A percentile compares a stretch with the other conserved stretches of the same genome.
phyloP scores from a whole-genome alignment of 495 filamentous ascomycete genomes.

The Neohortaea acidophila region DNA sequence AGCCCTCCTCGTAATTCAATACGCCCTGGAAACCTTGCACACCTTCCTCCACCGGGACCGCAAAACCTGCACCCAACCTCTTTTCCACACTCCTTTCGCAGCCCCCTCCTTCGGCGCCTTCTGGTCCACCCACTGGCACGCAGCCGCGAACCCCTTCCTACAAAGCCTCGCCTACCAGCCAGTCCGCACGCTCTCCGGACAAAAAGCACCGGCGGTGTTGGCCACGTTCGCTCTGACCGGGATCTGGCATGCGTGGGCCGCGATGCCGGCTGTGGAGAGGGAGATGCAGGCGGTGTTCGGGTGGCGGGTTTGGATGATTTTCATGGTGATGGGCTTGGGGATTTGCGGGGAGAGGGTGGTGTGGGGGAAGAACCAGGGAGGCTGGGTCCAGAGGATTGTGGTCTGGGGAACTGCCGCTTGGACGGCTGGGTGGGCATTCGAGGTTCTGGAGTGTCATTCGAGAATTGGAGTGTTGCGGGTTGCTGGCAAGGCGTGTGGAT shows the following conservation, averaged over 20 bases:
- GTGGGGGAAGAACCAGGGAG: constrained; percentile 5
- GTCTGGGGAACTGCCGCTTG: neutral
- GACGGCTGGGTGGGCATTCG: too few relatives aligned
- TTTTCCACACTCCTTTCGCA: constrained; percentile 8
- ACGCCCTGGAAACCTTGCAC: constrained; percentile 3
- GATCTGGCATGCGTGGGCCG: constrained; percentile 11
- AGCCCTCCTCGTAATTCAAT: constrained; percentile 4
- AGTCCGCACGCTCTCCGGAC: neutral
- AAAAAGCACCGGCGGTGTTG: constrained; percentile 2
- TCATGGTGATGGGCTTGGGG: constrained; percentile 3
- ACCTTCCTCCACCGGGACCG: constrained; percentile 7
- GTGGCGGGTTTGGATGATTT: constrained; percentile 4
- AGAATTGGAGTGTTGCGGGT: too few relatives aligned
- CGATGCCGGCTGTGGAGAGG: neutral
- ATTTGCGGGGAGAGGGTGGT: constrained; percentile 1
- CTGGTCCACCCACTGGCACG: constrained; percentile 12
- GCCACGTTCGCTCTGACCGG: constrained; percentile 10
- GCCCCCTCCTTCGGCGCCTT: constrained; percentile 6
- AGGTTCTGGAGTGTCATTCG: too few relatives aligned
- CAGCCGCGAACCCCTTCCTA: constrained; percentile 5
- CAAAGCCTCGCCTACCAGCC: constrained; percentile 8
- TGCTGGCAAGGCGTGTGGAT: too few relatives aligned
- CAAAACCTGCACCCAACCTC: neutral
- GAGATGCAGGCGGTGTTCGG: neutral
- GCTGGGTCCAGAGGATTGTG: neutral